Conservation (phyloP, 1,139 yeast species). For the Yamadazyma oceani region DNA sequence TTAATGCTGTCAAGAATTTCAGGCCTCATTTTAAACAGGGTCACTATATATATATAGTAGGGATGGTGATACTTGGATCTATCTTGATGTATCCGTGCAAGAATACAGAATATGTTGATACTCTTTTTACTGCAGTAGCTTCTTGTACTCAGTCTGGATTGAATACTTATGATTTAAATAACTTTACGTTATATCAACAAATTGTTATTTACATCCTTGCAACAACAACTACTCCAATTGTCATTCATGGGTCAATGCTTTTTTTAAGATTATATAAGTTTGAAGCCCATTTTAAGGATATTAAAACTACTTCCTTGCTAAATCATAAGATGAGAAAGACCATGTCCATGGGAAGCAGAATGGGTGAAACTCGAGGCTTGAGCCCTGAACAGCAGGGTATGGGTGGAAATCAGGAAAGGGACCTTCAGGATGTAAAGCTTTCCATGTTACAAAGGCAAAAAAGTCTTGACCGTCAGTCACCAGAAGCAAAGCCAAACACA, state of each 20-base stretch:
- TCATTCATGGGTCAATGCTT: constrained; percentile 77
- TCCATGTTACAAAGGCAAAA: constrained; percentile 22
- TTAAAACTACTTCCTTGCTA: constrained; percentile 67
- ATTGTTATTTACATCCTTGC: constrained; percentile 61
- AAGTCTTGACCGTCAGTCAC: constrained; percentile 8
- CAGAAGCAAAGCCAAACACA: background rate
- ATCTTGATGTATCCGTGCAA: constrained; percentile 68
- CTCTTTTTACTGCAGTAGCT: constrained; percentile 71
- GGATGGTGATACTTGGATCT: constrained; percentile 59
- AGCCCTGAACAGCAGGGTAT: too few relatives aligned
- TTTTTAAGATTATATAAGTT: constrained; percentile 84
- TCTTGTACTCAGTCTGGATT: constrained; percentile 90
- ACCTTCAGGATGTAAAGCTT: constrained; percentile 29
- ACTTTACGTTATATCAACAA: constrained; percentile 71
- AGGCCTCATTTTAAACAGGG: constrained; percentile 67
- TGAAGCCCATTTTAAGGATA: constrained; percentile 80
- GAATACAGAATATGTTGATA: constrained; percentile 69
- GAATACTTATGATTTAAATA: constrained; percentile 69
- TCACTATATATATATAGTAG: constrained; percentile 66
- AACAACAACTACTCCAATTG: constrained; percentile 78
- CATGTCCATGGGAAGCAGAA: constrained; percentile 69
- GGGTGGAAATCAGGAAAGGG: constrained; percentile 40
- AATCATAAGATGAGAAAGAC: constrained; percentile 73
- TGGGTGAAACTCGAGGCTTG: too few relatives aligned
- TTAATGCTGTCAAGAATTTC: too few relatives aligned